A percentile compares a stretch with the other conserved stretches of the same genome.
Conservation (phyloP, 1,284 basidiomycete genomes). For the Flammula alnicola region DNA sequence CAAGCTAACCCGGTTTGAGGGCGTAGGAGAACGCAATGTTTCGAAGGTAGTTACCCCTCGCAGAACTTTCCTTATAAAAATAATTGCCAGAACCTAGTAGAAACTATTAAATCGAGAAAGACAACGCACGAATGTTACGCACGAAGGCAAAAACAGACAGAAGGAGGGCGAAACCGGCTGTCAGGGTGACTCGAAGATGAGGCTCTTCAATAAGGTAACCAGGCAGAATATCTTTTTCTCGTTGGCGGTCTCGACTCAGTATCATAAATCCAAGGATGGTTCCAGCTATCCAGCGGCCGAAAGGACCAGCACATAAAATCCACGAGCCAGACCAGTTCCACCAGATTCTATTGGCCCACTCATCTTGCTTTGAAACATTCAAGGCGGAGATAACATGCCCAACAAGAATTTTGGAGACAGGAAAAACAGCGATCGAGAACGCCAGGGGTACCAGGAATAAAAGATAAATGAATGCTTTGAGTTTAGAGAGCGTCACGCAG, state of each 20-base stretch:
- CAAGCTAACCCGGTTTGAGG: neutral
- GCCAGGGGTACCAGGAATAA: constrained; percentile 41
- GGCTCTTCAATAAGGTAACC: constrained; percentile 44
- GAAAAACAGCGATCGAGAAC: constrained; percentile 37
- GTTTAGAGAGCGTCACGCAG: constrained; percentile 47
- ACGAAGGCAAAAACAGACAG: constrained; percentile 48
- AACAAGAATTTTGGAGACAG: constrained; percentile 36
- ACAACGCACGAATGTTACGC: constrained; percentile 18
- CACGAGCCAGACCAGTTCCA: constrained; percentile 57
- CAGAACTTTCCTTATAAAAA: constrained; percentile 18
- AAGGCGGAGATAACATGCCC: constrained; percentile 40
- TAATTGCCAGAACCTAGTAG: constrained; percentile 23
- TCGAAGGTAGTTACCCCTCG: constrained; percentile 28
- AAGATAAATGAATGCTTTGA: constrained; percentile 48
- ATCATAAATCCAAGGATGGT: constrained; percentile 44
- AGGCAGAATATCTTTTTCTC: constrained; percentile 13
- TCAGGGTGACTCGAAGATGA: constrained; percentile 38
- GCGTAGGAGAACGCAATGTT: constrained; percentile 11
- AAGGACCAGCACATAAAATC: constrained; percentile 52
- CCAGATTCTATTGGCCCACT: constrained; percentile 44
- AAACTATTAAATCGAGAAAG: neutral
- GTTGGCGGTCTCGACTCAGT: constrained; percentile 26
- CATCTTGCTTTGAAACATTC: constrained; percentile 37
- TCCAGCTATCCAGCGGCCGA: constrained; percentile 51
- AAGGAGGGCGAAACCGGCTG: constrained; percentile 34